Conservation (phyloP, 345 rosid genomes). For the Citrus hindsii region DNA sequence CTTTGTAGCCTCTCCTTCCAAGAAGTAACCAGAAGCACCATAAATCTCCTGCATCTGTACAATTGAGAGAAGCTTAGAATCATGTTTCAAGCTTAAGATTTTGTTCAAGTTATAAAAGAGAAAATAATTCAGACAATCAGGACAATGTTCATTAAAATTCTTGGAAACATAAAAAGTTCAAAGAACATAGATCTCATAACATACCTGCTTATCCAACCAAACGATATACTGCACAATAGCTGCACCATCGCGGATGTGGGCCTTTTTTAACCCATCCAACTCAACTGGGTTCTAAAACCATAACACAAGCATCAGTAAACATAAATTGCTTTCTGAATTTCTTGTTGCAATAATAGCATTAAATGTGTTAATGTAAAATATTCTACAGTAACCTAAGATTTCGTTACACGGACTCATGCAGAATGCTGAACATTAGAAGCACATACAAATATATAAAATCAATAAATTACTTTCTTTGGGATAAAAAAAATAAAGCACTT, state of each 20-base stretch:
- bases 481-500: neutral
- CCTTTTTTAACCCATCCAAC: constrained; percentile 78
- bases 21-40: constrained; percentile 94
- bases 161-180: neutral
- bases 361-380: neutral
- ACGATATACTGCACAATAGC: constrained; percentile 93
- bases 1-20: constrained; percentile 48
- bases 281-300: constrained; percentile 73
- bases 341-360: neutral
- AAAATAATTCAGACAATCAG: neutral
- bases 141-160: neutral
- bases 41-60: constrained; percentile 82
- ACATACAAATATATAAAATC: neutral
- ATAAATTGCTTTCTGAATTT: constrained; percentile 6
- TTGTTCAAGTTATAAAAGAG: neutral
- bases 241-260: constrained; percentile 97
- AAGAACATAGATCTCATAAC: neutral
- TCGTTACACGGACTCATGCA: neutral
- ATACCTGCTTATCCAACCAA: constrained; percentile 90
- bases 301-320: neutral
- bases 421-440: neutral
- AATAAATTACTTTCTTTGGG: neutral
- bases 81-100: constrained; percentile 7
- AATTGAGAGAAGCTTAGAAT: constrained; percentile 16
- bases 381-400: neutral